phyloP scores from a whole-genome alignment of 495 filamentous ascomycete species.

The Penicillium antarcticum region DNA sequence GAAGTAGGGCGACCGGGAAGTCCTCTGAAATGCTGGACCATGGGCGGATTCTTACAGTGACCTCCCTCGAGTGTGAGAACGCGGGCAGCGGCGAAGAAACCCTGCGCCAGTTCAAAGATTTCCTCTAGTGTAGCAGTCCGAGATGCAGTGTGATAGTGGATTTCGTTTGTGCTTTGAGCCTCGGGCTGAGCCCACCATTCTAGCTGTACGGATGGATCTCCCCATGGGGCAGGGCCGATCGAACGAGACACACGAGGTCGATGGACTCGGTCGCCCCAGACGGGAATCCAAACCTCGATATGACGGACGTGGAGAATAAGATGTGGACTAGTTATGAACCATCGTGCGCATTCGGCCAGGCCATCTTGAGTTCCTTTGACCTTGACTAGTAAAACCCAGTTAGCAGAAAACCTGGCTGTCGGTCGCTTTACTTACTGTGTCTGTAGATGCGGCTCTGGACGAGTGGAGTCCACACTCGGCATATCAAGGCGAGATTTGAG shows the following conservation, averaged over 20 bases:
- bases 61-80: constrained; percentile 72
- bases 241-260: constrained; percentile 4
- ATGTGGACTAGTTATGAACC: constrained; percentile 57
- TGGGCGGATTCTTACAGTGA: constrained; percentile 67
- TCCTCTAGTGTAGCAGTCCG: constrained; percentile 67
- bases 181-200: no score
- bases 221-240: no score
- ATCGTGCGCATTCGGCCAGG: constrained; percentile 50
- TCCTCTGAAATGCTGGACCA: constrained; percentile 53
- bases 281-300: constrained; percentile 71
- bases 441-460: constrained; percentile 69
- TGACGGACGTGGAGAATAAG: constrained; percentile 63
- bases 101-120: constrained; percentile 57
- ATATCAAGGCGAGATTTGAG: constrained; percentile 62
- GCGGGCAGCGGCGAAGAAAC: constrained; percentile 55
- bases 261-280: constrained; percentile 55
- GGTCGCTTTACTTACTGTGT: constrained; percentile 40
- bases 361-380: constrained; percentile 64
- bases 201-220: no score
- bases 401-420: not conserved
- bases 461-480: constrained; percentile 56
- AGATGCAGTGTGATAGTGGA: constrained; percentile 42
- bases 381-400: constrained; percentile 46
- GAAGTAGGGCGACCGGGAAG: constrained; percentile 14
- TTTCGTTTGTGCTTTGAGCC: constrained; percentile 10